phyloP scores from a whole-genome alignment of 2,329 filamentous ascomycete species.

The Exophiala spinifera region DNA sequence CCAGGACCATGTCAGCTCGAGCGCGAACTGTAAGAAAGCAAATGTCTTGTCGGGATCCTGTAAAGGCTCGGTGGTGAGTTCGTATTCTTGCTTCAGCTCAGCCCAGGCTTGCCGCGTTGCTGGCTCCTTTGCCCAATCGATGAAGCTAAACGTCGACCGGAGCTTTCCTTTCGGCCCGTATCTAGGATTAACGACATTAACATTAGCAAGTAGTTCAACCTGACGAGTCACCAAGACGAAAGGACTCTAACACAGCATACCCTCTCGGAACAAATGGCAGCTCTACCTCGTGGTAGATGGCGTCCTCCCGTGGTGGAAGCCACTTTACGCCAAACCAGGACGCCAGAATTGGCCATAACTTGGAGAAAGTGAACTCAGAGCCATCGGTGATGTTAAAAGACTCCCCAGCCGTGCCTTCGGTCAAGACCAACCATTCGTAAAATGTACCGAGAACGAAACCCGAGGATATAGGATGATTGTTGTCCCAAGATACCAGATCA shows the following conservation, averaged over 20 bases:
- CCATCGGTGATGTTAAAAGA: conserved; percentile 33
- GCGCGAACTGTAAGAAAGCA: conserved; percentile 17
- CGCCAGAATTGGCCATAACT: conserved; percentile 31
- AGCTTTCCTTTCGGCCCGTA: conserved; percentile 45
- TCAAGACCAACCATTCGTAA: conserved; percentile 33
- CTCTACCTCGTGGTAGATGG: conserved; percentile 11
- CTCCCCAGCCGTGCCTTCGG: conserved; percentile 27
- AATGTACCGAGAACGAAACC: conserved; percentile 16
- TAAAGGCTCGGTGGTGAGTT: conserved; percentile 12
- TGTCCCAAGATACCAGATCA: conserved; percentile 13
- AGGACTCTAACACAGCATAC: conserved; percentile 8
- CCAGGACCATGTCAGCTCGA: conserved; percentile 20
- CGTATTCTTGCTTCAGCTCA: conserved; percentile 34
- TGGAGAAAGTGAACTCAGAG: conserved; percentile 29
- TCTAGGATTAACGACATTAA: conserved; percentile 25
- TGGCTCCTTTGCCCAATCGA: conserved; percentile 45
- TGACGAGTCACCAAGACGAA: conserved; percentile 6
- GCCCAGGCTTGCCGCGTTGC: conserved; percentile 47
- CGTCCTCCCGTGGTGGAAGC: conserved; percentile 4
- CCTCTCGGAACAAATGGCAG: conserved; percentile 14
- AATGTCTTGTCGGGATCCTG: conserved; percentile 17
- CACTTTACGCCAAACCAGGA: conserved; percentile 31
- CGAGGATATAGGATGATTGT: conserved; percentile 11
- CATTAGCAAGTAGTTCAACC: background rate
- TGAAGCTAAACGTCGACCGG: conserved; percentile 41